phyloP scores from a whole-genome alignment of 306 rosid species.

The Ochetophila trinervis region DNA sequence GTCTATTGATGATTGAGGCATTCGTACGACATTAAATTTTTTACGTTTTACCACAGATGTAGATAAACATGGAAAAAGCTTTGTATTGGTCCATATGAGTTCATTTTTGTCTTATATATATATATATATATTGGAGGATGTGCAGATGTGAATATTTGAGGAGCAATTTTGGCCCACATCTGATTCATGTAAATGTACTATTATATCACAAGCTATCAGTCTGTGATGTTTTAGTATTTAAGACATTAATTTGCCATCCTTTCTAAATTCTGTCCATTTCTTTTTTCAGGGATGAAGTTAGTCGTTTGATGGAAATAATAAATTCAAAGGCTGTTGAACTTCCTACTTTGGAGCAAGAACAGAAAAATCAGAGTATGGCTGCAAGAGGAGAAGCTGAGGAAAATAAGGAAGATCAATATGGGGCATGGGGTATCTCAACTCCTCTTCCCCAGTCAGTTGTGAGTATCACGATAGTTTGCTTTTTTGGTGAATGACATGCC shows the following conservation, averaged over 20 bases:
- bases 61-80: not conserved
- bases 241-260: not conserved
- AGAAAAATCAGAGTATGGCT: conserved; percentile 25
- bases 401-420: conserved; percentile 39
- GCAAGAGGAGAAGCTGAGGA: conserved; percentile 34
- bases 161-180: not conserved
- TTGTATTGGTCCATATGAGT: not conserved
- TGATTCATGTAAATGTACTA: not conserved
- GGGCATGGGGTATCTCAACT: conserved; percentile 47
- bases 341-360: conserved; percentile 35
- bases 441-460: conserved; percentile 50
- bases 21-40: no score
- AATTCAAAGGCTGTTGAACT: conserved; percentile 60
- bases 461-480: conserved; percentile 30
- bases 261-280: conserved; percentile 6
- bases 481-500: conserved; percentile 1
- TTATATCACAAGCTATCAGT: not conserved
- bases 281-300: conserved; percentile 66
- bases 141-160: not conserved
- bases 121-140: not conserved
- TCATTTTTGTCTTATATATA: not conserved
- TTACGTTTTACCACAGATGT: no score
- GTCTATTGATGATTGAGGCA: no score
- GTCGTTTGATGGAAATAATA: conserved; percentile 57
- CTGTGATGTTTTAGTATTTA: not conserved